Evolutionary conservation across 73 alveolate genomes (phyloP).

Genomic region (Effrenium voratum): DNA sequence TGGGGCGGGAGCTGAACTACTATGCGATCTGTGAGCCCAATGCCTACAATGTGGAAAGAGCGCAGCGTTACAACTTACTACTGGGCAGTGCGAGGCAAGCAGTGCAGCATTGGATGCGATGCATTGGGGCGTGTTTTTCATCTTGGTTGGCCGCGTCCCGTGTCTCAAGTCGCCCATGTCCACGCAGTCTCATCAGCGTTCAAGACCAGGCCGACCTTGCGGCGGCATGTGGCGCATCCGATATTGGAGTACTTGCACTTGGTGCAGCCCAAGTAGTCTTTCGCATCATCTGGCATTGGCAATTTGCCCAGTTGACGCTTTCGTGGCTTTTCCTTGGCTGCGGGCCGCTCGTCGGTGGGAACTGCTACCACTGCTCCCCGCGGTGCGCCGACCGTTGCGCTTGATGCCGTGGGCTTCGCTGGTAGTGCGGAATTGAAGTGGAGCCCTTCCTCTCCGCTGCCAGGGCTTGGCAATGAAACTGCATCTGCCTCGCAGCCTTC

Average conservation of each 20-base stretch:
- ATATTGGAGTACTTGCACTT: not conserved
- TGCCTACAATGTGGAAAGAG: too few relatives aligned
- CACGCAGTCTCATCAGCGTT: not conserved
- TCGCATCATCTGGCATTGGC: not conserved
- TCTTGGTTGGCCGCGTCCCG: too few relatives aligned
- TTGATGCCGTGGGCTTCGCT: not conserved
- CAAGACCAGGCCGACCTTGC: not conserved
- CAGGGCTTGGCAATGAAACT: not conserved
- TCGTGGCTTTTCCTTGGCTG: not conserved
- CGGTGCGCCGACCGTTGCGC: not conserved
- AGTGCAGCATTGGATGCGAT: too few relatives aligned
- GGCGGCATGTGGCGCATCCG: not conserved
- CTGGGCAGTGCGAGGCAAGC: too few relatives aligned
- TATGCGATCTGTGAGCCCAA: too few relatives aligned
- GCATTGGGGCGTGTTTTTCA: too few relatives aligned
- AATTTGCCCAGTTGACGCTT: not conserved
- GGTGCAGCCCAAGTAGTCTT: not conserved
- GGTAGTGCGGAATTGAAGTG: not conserved
- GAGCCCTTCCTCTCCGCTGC: not conserved
- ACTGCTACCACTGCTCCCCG: not conserved
- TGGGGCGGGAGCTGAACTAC: too few relatives aligned
- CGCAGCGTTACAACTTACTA: too few relatives aligned
- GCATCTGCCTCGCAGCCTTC: too few relatives aligned
- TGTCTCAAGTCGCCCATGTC: too few relatives aligned
- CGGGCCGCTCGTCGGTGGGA: too few relatives aligned